Base-by-base conservation (phyloP, 2,329 filamentous ascomycete genomes). In the Monosporascus sp. region DNA sequence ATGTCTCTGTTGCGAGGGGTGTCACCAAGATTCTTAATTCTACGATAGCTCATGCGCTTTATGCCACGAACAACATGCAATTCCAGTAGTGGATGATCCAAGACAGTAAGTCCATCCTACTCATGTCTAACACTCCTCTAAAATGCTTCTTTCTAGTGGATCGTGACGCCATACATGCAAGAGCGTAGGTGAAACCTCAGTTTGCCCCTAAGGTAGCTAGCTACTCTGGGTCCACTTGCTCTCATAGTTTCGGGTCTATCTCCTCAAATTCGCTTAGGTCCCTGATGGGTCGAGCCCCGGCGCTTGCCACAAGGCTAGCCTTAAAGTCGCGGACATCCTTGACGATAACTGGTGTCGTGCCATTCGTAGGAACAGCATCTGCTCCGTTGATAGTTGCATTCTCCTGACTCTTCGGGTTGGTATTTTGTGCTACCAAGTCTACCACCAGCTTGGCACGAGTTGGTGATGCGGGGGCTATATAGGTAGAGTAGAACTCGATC, bases 231-330 rank as follows among this genome's bases (percentile, higher is more conserved):
- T 51, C 22, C 11, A 7, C 24, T 17, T 28, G 4, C 35, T 31
- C 52, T 79, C 69, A 93, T 53, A 97, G 78, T 75, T 97, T 97
- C 15, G 89, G 74, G 58, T 89, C 90, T 55, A 86, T 77, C 55
- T 97, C 93, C 68, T 96, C 89, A 70, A 93, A 97, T 65, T 91
- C 88, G 57, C 79, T 87, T 52, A 97, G 70, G 60, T 94, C 87
- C 65, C 81, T 86, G 31, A 89, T 82, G 0, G 92, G 82, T 56
- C 79, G 79, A 2, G 91, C 84, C 1, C 89, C 93, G 22, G 81
- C 78, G 58, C 86, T 94, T 28, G 90, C 80, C 55, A 81, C 75
- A 63, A 97, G 76, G 15, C 82, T 78, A 1, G 89, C 85, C 78
- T 94, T 96, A 80, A 87, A 97, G 31, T 82, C 79, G 56, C 87